Evolutionary conservation across 1,284 basidiomycete genomes (phyloP).

Genomic region (Sporisorium exsertum): DNA sequence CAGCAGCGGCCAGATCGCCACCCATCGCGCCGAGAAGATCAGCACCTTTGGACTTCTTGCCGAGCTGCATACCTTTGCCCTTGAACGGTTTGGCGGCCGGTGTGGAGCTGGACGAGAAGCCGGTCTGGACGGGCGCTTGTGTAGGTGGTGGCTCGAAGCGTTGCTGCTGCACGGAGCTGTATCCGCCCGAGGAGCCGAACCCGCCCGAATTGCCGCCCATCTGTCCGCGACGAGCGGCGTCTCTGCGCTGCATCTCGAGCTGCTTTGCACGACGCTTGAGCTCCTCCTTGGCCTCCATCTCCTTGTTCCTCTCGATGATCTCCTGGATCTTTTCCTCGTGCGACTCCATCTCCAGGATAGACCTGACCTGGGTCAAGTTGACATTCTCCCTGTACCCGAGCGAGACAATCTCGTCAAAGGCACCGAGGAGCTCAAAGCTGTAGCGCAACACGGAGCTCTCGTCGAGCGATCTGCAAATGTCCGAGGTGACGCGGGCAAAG

Average conservation of each 20-base stretch:
- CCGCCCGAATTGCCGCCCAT: conserved; percentile 50
- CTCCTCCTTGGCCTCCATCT: conserved; percentile 98
- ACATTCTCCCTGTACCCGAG: conserved; percentile 94
- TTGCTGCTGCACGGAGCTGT: conserved; percentile 32
- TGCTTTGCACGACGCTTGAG: conserved; percentile 97
- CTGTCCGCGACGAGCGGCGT: conserved; percentile 64
- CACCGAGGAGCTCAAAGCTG: conserved; percentile 92
- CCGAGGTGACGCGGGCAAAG: conserved; percentile 91
- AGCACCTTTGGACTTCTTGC: conserved; percentile 88
- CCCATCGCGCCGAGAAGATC: conserved; percentile 88
- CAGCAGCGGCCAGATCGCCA: conserved; percentile 56
- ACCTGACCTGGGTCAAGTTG: conserved; percentile 89
- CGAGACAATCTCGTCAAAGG: conserved; percentile 96
- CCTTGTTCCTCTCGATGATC: conserved; percentile 98
- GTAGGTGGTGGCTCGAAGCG: conserved; percentile 58
- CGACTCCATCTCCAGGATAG: conserved; percentile 95
- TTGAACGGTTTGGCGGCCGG: conserved; percentile 81
- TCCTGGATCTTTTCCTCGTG: conserved; percentile 99
- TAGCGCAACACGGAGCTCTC: conserved; percentile 91
- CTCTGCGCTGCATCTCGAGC: conserved; percentile 93
- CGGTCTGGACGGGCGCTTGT: conserved; percentile 58
- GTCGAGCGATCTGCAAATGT: conserved; percentile 79
- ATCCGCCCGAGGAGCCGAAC: conserved; percentile 44
- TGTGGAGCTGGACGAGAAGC: conserved; percentile 46
- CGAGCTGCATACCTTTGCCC: conserved; percentile 96